Base-by-base conservation (phyloP, 2,329 filamentous ascomycete species). In the Periconia macrospinosa region DNA sequence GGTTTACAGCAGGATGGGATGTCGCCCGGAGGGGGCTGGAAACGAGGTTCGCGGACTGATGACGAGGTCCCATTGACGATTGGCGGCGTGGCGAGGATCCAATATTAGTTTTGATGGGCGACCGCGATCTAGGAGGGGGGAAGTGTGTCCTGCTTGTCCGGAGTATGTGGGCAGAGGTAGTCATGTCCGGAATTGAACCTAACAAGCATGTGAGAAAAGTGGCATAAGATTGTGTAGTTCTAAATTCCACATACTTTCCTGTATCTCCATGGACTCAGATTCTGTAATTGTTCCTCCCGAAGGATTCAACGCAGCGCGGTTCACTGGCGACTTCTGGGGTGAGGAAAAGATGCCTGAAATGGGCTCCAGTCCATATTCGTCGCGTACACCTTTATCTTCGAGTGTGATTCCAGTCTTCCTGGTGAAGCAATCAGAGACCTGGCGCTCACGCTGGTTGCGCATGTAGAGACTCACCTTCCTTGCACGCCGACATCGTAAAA, bases 391-490 rank as follows among this genome's bases (percentile, higher is more conserved):
- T 51, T 81, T 86, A 67, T 96, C 91, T 66, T 86, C 85, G 30
- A 97, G 76, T 1, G 86, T 89, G 23, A 96, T 83, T 43, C 94
- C 94, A 1, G 94, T 99, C 82, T 96, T 95, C 63, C 93, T 97
- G 63, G 47, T 20, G 19, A 30, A 5, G n/a, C 47, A 37, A 41
- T 69, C 13, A 65, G 58, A 18, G 13, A 30, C 14, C 42, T 19
- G 20, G 11, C 41, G 54, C 27, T 41, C 50, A 57, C 52, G 7
- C 6, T 35, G 15, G 30, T 23, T 44, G 41, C 18, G 45, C 42
- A 46, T 49, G 45, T 48, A 51, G 42, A 53, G 56, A 53, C 59
- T 53, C 55, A 74, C 73, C 73, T 62, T 59, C 73, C 73, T 52
- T 75, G 72, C 2, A 74, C 71, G 20, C 73, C 73, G 41, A 75